Conservation (phyloP, 805 yeast species). For the Candida pseudoglaebosa region DNA sequence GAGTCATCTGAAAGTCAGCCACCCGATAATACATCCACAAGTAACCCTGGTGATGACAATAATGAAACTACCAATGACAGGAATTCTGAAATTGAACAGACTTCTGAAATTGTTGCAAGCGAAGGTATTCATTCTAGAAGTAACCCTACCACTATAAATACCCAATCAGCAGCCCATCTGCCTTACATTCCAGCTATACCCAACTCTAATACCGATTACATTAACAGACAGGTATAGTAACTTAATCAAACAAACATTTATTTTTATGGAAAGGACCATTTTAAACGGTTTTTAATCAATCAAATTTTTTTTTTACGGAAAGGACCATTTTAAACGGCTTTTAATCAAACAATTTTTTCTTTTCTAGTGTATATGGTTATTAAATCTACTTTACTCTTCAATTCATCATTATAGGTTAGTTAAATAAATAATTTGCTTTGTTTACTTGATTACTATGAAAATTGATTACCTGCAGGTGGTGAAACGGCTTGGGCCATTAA, state of each 20-base stretch:
- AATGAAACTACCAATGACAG: no score
- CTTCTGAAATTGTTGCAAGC: no score
- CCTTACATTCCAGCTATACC: conserved; percentile 3
- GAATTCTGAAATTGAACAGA: no score
- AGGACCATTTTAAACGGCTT: not conserved
- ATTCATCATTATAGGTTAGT: not conserved
- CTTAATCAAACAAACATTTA: not conserved
- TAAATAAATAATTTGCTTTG: not conserved
- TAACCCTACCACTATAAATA: not conserved
- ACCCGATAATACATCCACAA: no score
- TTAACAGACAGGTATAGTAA: not conserved
- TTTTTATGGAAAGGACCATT: not conserved
- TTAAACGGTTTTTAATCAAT: no score
- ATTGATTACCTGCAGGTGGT: no score
- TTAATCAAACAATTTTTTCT: no score
- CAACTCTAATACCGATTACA: not conserved
- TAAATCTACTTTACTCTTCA: not conserved
- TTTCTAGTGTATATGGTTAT: no score
- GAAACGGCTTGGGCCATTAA: not conserved
- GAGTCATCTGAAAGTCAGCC: no score
- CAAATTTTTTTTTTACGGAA: not conserved
- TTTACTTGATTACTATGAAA: not conserved
- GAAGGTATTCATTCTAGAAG: no score
- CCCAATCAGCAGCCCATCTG: not conserved
- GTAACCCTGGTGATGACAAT: no score